Evolutionary conservation across 306 rosid genomes (phyloP).

Genomic region (Hippophae tibetana): DNA sequence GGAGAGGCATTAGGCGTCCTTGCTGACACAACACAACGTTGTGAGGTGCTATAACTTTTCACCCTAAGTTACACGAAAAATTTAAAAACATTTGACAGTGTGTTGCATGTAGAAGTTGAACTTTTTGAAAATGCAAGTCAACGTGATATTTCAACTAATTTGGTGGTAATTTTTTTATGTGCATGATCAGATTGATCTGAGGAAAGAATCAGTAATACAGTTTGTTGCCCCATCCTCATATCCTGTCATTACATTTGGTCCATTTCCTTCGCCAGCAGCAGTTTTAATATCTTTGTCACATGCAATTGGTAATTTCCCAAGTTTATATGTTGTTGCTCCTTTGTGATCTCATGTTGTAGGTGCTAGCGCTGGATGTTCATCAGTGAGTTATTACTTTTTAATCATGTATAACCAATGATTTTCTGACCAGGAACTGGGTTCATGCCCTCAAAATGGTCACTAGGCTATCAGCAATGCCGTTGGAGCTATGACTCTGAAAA

Average conservation of each 20-base stretch:
- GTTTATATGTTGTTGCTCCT: neutral
- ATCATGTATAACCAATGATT: constrained; percentile 10
- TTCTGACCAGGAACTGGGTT: constrained; percentile 52
- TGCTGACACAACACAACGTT: constrained; percentile 81
- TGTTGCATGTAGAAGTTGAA: constrained; percentile 15
- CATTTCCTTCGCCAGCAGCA: constrained; percentile 66
- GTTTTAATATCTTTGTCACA: constrained; percentile 67
- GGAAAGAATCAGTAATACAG: constrained; percentile 56
- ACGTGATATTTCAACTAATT: constrained; percentile 13
- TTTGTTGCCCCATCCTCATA: constrained; percentile 62
- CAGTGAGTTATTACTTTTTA: neutral
- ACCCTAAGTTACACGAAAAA: too few relatives aligned
- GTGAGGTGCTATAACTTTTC: constrained; percentile 56
- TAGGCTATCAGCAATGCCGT: constrained; percentile 93
- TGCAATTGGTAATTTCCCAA: constrained; percentile 61
- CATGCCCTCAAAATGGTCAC: constrained; percentile 94
- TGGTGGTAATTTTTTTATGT: constrained; percentile 9
- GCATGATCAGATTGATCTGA: constrained; percentile 66
- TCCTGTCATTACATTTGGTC: constrained; percentile 83
- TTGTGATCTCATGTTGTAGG: neutral
- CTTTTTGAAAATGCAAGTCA: constrained; percentile 6
- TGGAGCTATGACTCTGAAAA: constrained; percentile 68
- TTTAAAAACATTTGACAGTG: constrained; percentile 1
- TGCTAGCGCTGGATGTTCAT: neutral
- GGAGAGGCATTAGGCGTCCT: constrained; percentile 85